phyloP scores from a whole-genome alignment of 495 filamentous ascomycete species.

The Lasiosphaeria miniovina region DNA sequence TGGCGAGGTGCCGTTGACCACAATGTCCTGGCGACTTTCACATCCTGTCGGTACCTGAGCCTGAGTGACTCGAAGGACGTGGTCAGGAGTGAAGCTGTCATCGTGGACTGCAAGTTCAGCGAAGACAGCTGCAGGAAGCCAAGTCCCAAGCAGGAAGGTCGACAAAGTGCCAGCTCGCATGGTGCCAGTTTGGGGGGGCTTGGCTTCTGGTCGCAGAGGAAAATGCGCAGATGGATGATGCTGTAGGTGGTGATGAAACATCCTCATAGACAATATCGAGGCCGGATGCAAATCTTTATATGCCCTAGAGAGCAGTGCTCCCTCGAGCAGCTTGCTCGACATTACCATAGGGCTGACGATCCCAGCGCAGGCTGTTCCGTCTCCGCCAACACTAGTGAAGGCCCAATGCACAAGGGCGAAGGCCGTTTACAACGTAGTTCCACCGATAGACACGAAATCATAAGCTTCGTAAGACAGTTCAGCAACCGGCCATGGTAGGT shows the following conservation, averaged over 20 bases:
- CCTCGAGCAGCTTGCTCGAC: not conserved
- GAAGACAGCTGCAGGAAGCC: constrained; percentile 3
- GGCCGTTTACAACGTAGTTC: not conserved
- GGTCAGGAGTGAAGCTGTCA: constrained; percentile 46
- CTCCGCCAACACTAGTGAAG: not conserved
- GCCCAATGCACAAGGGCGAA: constrained; percentile 1
- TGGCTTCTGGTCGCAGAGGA: not conserved
- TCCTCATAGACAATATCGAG: not conserved
- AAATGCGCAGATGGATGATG: not conserved
- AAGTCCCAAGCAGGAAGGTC: constrained; percentile 6
- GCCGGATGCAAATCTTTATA: constrained; percentile 3
- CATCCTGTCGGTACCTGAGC: constrained; percentile 43
- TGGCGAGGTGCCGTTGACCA: constrained; percentile 55
- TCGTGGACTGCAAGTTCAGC: constrained; percentile 31
- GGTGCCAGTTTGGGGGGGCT: not conserved
- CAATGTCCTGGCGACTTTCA: constrained; percentile 37
- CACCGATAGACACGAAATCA: constrained; percentile 2
- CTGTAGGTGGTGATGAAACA: not conserved
- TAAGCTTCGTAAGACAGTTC: constrained; percentile 2
- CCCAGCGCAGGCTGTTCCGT: not conserved
- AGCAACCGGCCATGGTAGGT: not conserved
- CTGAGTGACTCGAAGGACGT: constrained; percentile 44
- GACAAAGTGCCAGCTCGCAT: constrained; percentile 9
- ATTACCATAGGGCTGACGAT: not conserved
- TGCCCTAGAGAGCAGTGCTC: not conserved